phyloP scores from a whole-genome alignment of 2,329 filamentous ascomycete genomes.

The Pseudocercospora macadamiae region DNA sequence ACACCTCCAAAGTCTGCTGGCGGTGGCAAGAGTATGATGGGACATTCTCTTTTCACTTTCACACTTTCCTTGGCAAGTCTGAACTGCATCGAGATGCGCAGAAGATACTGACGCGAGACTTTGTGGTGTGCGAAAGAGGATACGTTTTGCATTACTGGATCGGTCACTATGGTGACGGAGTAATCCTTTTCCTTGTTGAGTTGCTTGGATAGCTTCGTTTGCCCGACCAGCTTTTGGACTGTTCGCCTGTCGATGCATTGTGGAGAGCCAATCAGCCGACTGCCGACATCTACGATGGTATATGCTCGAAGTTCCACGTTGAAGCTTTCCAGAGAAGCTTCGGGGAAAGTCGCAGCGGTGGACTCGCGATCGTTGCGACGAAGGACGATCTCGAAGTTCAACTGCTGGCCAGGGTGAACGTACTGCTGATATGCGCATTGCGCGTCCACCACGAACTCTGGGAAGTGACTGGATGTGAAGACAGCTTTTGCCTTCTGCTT shows the following conservation, averaged over 20 bases:
- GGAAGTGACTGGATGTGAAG: conserved; percentile 26
- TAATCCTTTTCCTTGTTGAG: conserved; percentile 23
- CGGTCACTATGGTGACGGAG: conserved; percentile 9
- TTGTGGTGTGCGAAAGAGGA: conserved; percentile 25
- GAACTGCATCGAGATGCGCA: conserved; percentile 23
- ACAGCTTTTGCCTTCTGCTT: conserved; percentile 29
- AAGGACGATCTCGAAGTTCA: conserved; percentile 22
- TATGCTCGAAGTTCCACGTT: conserved; percentile 18
- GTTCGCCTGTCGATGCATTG: conserved; percentile 15
- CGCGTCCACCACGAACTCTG: conserved; percentile 25
- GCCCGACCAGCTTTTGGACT: conserved; percentile 18
- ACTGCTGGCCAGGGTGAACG: conserved; percentile 22
- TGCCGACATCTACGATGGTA: conserved; percentile 19
- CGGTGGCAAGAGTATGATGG: conserved; percentile 19
- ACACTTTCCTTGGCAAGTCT: conserved; percentile 20
- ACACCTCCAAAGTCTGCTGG: conserved; percentile 15
- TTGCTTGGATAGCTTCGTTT: conserved; percentile 11
- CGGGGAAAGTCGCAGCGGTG: conserved; percentile 18
- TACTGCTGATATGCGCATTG: conserved; percentile 21
- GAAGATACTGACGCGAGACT: conserved; percentile 18
- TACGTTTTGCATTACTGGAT: conserved; percentile 4
- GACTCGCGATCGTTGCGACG: conserved; percentile 17
- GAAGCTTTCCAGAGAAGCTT: conserved; percentile 18
- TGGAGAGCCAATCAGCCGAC: conserved; percentile 18
- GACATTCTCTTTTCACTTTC: conserved; percentile 17